Evolutionary conservation across 352 stramenopile species (phyloP).

Genomic region (Hyaloperonospora brassicae): DNA sequence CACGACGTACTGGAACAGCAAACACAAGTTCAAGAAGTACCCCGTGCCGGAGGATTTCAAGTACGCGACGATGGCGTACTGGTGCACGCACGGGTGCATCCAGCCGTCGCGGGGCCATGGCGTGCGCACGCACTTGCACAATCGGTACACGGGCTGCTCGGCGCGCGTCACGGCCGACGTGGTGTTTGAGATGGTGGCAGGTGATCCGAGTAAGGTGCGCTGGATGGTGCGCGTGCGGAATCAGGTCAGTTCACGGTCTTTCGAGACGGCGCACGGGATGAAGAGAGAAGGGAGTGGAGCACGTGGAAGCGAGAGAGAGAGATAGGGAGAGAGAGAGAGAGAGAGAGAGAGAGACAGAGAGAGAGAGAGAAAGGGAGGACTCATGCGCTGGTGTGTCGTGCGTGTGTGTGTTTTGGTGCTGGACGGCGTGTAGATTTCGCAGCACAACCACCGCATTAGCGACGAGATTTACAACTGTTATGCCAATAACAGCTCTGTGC

Average conservation of each 20-base stretch:
- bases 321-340: not conserved
- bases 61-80: constrained; percentile 81
- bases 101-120: constrained; percentile 62
- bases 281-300: not conserved
- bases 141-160: constrained; percentile 70
- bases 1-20: constrained; percentile 65
- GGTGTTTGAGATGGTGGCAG: constrained; percentile 43
- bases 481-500: constrained; percentile 71
- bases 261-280: not conserved
- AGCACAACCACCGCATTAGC: constrained; percentile 71
- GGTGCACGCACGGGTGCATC: constrained; percentile 78
- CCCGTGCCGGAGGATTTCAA: constrained; percentile 62
- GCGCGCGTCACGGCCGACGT: constrained; percentile 68
- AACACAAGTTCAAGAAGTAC: constrained; percentile 66
- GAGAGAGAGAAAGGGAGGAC: not conserved
- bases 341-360: too few species aligned
- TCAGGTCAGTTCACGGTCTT: constrained; percentile 25
- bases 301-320: too few species aligned
- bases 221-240: constrained; percentile 77
- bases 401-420: not conserved
- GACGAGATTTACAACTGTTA: constrained; percentile 78
- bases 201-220: constrained; percentile 32
- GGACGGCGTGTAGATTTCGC: constrained; percentile 36
- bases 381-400: not conserved
- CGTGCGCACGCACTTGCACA: constrained; percentile 68